Conservation (phyloP, 2,329 filamentous ascomycete genomes). For the Zopfia rhizophila region DNA sequence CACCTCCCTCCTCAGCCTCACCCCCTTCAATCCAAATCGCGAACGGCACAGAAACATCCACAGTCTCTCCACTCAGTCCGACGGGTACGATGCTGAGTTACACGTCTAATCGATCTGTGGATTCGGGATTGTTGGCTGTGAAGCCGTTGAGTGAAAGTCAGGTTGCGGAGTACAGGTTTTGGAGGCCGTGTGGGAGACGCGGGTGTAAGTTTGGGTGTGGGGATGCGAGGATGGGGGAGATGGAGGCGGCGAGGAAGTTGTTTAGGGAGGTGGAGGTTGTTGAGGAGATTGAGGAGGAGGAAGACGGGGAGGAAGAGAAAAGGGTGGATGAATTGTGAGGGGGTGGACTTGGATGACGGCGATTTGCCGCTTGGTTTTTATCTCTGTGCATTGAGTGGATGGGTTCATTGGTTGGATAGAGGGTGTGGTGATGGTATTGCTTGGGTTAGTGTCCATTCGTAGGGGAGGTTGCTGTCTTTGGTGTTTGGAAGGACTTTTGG, state of each 20-base stretch:
- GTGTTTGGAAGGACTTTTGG: constrained; percentile 23
- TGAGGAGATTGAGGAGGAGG: constrained; percentile 11
- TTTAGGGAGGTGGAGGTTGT: constrained; percentile 39
- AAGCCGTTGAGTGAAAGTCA: constrained; percentile 41
- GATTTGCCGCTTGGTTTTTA: no score
- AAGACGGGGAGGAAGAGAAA: constrained; percentile 7
- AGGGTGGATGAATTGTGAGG: neutral
- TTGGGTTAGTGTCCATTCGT: constrained; percentile 26
- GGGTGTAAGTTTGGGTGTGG: constrained; percentile 47
- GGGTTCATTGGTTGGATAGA: neutral
- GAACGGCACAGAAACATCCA: constrained; percentile 39
- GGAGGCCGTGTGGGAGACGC: constrained; percentile 44
- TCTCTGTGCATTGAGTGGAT: no score
- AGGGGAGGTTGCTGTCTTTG: no score
- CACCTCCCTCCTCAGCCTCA: constrained; percentile 1
- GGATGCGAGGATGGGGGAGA: constrained; percentile 37
- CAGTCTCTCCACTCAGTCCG: constrained; percentile 36
- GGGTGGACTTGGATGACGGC: neutral
- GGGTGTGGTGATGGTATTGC: neutral
- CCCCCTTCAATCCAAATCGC: constrained; percentile 35
- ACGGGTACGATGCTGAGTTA: constrained; percentile 43
- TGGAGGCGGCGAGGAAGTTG: constrained; percentile 40
- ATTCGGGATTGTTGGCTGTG: constrained; percentile 42
- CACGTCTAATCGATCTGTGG: constrained; percentile 39
- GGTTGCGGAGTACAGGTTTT: constrained; percentile 50